A percentile compares a stretch with the other conserved stretches of the same genome.
Evolutionary conservation across 129 eudicot species (phyloP).

Genomic region (Flaveria ramosissima): DNA sequence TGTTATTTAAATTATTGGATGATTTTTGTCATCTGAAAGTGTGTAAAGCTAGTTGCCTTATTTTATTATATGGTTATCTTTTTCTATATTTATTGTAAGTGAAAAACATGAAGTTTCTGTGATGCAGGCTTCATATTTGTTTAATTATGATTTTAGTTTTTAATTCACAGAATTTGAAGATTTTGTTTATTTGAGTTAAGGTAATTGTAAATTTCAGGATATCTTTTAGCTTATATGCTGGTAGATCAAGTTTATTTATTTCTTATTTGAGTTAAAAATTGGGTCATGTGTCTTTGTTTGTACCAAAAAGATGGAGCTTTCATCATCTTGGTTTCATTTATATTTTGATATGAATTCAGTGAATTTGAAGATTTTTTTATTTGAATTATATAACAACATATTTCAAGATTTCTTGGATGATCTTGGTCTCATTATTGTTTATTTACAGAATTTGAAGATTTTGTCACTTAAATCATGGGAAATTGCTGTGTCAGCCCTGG

Average conservation of each 20-base stretch:
- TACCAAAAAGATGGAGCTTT: not conserved
- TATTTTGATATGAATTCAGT: not conserved
- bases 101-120: not conserved
- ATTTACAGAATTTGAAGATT: conserved; percentile 32
- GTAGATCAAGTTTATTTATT: not conserved
- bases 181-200: not conserved
- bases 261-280: not conserved
- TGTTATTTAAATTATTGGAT: not conserved
- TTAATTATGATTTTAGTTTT: not conserved
- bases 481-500: conserved; percentile 63
- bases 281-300: not conserved
- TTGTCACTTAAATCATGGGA: conserved; percentile 50
- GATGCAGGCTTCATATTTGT: not conserved
- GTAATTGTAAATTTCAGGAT: not conserved
- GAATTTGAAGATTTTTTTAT: not conserved
- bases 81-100: not conserved
- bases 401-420: not conserved
- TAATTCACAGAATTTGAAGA: conserved; percentile 7
- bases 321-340: not conserved
- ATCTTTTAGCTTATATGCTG: not conserved
- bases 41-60: not conserved
- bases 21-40: not conserved
- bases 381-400: not conserved
- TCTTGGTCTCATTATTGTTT: not conserved
- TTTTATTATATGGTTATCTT: not conserved